Percentiles rank a stretch among this genome's conserved stretches.
These are phyloP conservation scores for Dillenia suffruticosa DNA, from an alignment of 164 flowering plant genomes.

Conservation along the genomic window DNA sequence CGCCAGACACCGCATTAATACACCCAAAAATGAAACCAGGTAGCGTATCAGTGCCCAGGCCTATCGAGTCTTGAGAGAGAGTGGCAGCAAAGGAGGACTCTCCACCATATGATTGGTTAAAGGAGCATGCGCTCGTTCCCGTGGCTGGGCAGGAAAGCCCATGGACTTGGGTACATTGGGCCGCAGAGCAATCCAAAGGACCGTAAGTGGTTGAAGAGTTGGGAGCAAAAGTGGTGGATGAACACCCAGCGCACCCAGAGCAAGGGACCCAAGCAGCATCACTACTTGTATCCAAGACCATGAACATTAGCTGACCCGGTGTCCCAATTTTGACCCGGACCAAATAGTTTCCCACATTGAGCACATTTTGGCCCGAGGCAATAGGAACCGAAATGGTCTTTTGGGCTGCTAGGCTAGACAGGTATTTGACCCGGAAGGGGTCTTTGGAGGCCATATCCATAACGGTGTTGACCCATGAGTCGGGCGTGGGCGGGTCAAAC, in stretches of 20 bases:
- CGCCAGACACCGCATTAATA: constrained; percentile 31
- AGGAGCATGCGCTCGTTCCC: constrained; percentile 22
- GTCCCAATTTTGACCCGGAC: constrained; percentile 45
- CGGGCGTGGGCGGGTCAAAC: constrained; percentile 20
- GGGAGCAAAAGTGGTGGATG: constrained; percentile 19
- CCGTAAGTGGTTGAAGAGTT: constrained; percentile 31
- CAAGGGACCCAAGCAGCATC: constrained; percentile 56
- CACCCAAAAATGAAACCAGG: constrained; percentile 48
- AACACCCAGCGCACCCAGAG: constrained; percentile 49
- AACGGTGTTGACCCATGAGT: constrained; percentile 32
- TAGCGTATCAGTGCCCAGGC: constrained; percentile 34
- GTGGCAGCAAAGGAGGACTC: constrained; percentile 32
- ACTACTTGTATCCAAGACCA: constrained; percentile 56
- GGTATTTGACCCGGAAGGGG: constrained; percentile 31
- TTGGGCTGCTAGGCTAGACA: constrained; percentile 19
- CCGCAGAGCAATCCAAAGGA: constrained; percentile 28
- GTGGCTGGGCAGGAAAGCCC: constrained; percentile 35
- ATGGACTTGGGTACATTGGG: constrained; percentile 47
- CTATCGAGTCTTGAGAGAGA: constrained; percentile 37
- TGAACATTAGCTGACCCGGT: constrained; percentile 40
- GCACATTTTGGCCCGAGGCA: constrained; percentile 40
- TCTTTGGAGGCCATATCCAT: constrained; percentile 37
- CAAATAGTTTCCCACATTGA: constrained; percentile 43
- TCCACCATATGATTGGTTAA: constrained; percentile 46
- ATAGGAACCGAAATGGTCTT: constrained; percentile 37